Evolutionary conservation across 169 alveolate genomes (phyloP).

Genomic region (Plasmodium gallinaceum): DNA sequence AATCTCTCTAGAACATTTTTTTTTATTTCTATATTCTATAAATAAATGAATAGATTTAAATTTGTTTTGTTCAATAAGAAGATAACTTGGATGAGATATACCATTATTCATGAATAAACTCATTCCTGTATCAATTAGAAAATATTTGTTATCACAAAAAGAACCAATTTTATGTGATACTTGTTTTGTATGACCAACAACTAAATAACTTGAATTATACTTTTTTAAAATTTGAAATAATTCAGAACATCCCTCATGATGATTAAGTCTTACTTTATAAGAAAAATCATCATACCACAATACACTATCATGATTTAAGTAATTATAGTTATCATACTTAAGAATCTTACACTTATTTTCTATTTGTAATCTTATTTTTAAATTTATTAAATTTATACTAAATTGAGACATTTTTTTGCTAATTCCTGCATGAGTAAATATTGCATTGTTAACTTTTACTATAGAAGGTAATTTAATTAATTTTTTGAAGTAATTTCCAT

Average conservation of each 20-base stretch:
- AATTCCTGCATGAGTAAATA: conserved; percentile 62
- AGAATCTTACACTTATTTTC: conserved; percentile 25
- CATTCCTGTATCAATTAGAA: conserved; percentile 74
- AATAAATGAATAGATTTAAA: conserved; percentile 31
- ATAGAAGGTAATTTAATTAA: conserved; percentile 50
- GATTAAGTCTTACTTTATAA: conserved; percentile 9
- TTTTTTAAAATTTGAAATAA: conserved; percentile 24
- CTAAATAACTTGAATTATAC: conserved; percentile 32
- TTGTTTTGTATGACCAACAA: conserved; percentile 62
- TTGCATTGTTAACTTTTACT: conserved; percentile 37
- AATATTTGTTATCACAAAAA: conserved; percentile 25
- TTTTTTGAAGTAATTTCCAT: conserved; percentile 26
- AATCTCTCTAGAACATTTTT: conserved; percentile 8
- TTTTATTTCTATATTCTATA: conserved; percentile 17
- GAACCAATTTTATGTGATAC: conserved; percentile 31
- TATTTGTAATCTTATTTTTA: conserved; percentile 56
- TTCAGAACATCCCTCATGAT: conserved; percentile 27
- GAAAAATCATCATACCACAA: conserved; percentile 44
- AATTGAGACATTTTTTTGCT: conserved; percentile 23
- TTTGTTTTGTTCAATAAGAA: conserved; percentile 11
- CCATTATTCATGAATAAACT: conserved; percentile 63
- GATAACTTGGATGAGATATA: conserved; percentile 43
- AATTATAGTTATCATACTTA: conserved; percentile 23
- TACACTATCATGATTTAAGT: conserved; percentile 38
- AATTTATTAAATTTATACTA: conserved; percentile 23